Percentiles rank a stretch among this genome's conserved stretches.
phyloP scores from a whole-genome alignment of 495 filamentous ascomycete genomes.

The Trichoderma parareesei region DNA sequence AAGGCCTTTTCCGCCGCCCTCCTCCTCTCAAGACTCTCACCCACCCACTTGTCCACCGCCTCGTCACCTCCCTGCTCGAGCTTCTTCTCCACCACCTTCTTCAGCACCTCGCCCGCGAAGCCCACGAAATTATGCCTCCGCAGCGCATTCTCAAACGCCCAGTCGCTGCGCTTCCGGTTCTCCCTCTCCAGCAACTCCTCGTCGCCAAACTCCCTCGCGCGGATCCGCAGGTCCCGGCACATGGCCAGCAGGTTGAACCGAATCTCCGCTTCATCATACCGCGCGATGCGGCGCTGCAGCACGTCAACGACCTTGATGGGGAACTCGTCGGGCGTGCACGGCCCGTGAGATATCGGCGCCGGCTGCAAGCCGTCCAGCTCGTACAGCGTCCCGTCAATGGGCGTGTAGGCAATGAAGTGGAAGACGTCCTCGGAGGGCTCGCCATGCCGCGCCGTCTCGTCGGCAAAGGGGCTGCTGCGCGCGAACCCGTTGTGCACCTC shows the following conservation, averaged over 20 bases:
- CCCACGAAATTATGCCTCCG: conserved; percentile 92
- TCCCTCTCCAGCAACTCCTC: conserved; percentile 66
- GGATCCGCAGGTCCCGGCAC: conserved; percentile 67
- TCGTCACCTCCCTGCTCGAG: conserved; percentile 50
- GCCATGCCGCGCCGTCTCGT: conserved; percentile 65
- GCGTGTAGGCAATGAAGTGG: conserved; percentile 95
- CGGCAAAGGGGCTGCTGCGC: conserved; percentile 76
- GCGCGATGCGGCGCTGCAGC: conserved; percentile 69
- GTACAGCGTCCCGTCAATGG: conserved; percentile 70
- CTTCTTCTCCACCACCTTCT: conserved; percentile 70
- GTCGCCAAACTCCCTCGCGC: conserved; percentile 78
- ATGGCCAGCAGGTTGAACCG: conserved; percentile 94
- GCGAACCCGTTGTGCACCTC: conserved; percentile 93
- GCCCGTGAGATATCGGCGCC: conserved; percentile 80
- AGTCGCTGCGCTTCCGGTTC: conserved; percentile 74
- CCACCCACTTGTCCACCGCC: conserved; percentile 75
- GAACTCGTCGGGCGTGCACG: conserved; percentile 60
- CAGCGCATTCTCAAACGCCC: conserved; percentile 95
- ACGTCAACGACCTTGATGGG: conserved; percentile 80
- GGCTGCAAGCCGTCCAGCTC: conserved; percentile 94
- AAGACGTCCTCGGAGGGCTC: conserved; percentile 72
- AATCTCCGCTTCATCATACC: conserved; percentile 83
- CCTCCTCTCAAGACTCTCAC: conserved; percentile 62
- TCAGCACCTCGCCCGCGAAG: conserved; percentile 84
- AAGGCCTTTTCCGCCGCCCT: conserved; percentile 43